phyloP scores from a whole-genome alignment of 352 stramenopile genomes.

The Phytopythium mirpurense region DNA sequence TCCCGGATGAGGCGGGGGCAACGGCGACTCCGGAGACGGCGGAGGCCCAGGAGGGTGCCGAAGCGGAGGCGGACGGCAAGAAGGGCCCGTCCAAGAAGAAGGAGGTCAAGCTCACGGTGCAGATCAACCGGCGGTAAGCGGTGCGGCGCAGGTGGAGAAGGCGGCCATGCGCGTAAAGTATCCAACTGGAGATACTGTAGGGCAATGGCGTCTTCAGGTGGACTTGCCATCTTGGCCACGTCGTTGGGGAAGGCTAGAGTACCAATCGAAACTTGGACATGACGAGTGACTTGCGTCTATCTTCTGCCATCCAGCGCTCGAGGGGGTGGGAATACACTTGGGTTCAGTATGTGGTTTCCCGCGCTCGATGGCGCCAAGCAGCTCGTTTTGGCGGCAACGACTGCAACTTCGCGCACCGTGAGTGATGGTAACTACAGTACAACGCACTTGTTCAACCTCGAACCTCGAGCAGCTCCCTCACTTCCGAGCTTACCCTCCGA shows the following conservation, averaged over 20 bases:
- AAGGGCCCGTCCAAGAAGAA: constrained; percentile 72
- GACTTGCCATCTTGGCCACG: background rate
- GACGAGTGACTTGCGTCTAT: background rate
- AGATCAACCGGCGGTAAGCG: constrained; percentile 60
- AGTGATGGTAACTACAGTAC: constrained; percentile 4
- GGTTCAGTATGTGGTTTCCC: background rate
- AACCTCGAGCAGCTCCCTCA: too few relatives aligned
- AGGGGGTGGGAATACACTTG: background rate
- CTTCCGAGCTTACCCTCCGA: too few relatives aligned
- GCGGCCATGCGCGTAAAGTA: too few relatives aligned
- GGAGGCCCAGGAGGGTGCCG: constrained; percentile 18
- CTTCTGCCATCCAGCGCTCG: too few relatives aligned
- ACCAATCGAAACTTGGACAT: background rate
- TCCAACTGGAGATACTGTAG: too few relatives aligned
- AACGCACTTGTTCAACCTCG: too few relatives aligned
- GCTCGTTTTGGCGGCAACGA: constrained; percentile 5
- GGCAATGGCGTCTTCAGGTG: too few relatives aligned
- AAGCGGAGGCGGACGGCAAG: constrained; percentile 16
- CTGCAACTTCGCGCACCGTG: constrained; percentile 1
- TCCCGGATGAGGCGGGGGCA: constrained; percentile 13
- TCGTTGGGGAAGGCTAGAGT: background rate
- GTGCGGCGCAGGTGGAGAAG: too few relatives aligned
- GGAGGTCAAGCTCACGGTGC: constrained; percentile 57
- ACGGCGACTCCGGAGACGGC: constrained; percentile 16
- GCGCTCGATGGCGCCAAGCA: background rate